Evolutionary conservation across 345 rosid species (phyloP), one percentile per base, ranked within the genome.

Genomic region (Alliaria petiolata): DNA sequence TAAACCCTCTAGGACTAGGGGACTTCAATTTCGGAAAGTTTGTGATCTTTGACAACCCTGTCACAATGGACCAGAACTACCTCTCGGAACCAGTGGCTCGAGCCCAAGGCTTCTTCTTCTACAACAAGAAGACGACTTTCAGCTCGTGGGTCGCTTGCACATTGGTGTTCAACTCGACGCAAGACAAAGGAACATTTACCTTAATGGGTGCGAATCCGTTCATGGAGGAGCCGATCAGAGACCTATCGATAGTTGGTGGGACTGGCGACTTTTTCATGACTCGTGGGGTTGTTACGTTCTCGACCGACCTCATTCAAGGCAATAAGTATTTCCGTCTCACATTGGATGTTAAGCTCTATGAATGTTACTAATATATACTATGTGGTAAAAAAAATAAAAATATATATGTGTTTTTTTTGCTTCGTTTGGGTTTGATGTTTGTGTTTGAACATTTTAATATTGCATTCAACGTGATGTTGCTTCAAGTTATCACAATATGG

Each of bases 201-300:
- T 76, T 90, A 17, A 78, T 80, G 8, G 89, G 87, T 5, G 88
- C 89, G 0, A 85, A 88, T 67, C 78, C 79, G 31, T n/a, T n/a
- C n/a, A 49, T 85, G 74, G 70, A 61, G 79, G 81, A 79, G 67
- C 82, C 81, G 78, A 86, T 88, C 0, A 83, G 95, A 60, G 95
- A 91, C 43, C 62, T 88, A 6, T 81, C 88, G 0, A 81, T 88
- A 3, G 75, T 85, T 0, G 89, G 92, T 8, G 89, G 92, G 8
- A 88, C 95, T 0, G 91, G 91, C 12, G 88, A 91, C 38, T 88
- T 91, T 67, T 70, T 88, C 83, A 91, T 88, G 95, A 64, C 86
- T 2, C 70, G 89, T 62, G 92, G 97, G n/a, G 38, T 87, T 33
- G 88, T 83, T 10, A 85, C 89, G 0, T 72, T 88, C 42, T 56